A percentile compares a stretch with the other conserved stretches of the same genome.
phyloP scores from a whole-genome alignment of 768 basidiomycete species.

The Leccinum variicolor region DNA sequence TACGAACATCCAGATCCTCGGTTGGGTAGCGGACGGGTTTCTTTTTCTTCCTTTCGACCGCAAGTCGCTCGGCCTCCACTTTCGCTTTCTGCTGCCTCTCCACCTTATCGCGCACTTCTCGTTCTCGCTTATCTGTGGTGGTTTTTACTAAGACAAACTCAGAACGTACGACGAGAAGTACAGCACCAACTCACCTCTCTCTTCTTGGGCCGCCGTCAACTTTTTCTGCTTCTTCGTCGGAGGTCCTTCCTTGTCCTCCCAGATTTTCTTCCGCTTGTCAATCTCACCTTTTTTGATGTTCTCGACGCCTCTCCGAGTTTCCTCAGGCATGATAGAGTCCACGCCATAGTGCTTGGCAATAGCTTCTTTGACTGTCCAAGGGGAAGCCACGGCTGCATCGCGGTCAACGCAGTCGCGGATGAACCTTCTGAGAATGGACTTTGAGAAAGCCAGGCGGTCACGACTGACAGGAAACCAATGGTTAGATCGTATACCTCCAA shows the following conservation, averaged over 20 bases:
- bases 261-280: constrained; percentile 88
- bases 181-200: constrained; percentile 50
- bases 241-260: constrained; percentile 85
- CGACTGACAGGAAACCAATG: constrained; percentile 50
- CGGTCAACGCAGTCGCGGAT: constrained; percentile 94
- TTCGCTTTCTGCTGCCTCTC: constrained; percentile 62
- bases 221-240: constrained; percentile 82
- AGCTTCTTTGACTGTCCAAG: constrained; percentile 89
- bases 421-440: constrained; percentile 94
- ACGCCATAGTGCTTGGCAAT: constrained; percentile 87
- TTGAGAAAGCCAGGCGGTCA: constrained; percentile 93
- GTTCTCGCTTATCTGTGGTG: constrained; percentile 61
- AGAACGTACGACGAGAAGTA: constrained; percentile 5
- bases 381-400: constrained; percentile 87
- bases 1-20: constrained; percentile 82
- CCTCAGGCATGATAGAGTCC: constrained; percentile 81
- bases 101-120: constrained; percentile 66
- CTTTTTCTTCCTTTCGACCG: constrained; percentile 82
- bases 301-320: constrained; percentile 74
- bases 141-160: constrained; percentile 23
- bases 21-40: constrained; percentile 90
- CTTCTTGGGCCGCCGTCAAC: constrained; percentile 67
- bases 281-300: constrained; percentile 83
- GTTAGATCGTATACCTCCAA: constrained; percentile 2
- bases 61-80: constrained; percentile 68